Conservation (phyloP, 2,329 filamentous ascomycete genomes). For the Metarhizium rileyi region DNA sequence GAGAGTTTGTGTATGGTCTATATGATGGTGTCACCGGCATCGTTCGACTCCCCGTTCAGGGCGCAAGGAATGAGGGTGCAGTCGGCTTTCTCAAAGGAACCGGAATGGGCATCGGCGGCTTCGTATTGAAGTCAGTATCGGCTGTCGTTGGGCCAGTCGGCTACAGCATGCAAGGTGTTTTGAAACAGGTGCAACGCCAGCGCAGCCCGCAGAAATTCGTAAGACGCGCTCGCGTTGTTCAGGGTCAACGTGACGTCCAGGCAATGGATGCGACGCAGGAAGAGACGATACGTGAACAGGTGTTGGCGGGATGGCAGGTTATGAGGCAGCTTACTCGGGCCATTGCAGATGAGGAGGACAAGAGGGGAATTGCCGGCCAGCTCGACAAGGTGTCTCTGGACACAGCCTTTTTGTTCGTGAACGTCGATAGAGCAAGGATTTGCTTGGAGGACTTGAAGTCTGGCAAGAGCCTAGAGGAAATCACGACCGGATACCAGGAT, state of each 20-base stretch:
- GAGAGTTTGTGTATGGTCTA: constrained; percentile 53
- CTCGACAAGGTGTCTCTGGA: constrained; percentile 20
- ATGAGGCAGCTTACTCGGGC: constrained; percentile 21
- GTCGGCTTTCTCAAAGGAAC: constrained; percentile 41
- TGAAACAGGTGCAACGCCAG: constrained; percentile 47
- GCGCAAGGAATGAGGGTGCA: constrained; percentile 43
- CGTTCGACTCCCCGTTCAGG: constrained; percentile 47
- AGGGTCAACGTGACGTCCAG: constrained; percentile 40
- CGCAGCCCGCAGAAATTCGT: constrained; percentile 44
- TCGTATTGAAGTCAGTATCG: constrained; percentile 55
- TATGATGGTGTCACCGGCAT: constrained; percentile 58
- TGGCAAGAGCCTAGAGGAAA: constrained; percentile 27
- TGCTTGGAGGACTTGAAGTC: constrained; percentile 34
- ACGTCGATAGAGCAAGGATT: constrained; percentile 34
- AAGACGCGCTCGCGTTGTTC: constrained; percentile 46
- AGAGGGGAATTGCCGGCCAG: constrained; percentile 29
- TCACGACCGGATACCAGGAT: constrained; percentile 8
- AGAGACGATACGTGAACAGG: constrained; percentile 15
- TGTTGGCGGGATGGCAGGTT: constrained; percentile 22
- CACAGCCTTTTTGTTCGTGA: constrained; percentile 33
- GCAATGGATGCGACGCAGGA: constrained; percentile 25
- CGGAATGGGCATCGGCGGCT: constrained; percentile 53
- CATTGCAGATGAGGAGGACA: constrained; percentile 19
- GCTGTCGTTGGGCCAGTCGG: constrained; percentile 51
- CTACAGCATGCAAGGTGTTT: constrained; percentile 54